Evolutionary conservation across 108 stramenopile species (phyloP).

Genomic region (Conticribra weissflogii): DNA sequence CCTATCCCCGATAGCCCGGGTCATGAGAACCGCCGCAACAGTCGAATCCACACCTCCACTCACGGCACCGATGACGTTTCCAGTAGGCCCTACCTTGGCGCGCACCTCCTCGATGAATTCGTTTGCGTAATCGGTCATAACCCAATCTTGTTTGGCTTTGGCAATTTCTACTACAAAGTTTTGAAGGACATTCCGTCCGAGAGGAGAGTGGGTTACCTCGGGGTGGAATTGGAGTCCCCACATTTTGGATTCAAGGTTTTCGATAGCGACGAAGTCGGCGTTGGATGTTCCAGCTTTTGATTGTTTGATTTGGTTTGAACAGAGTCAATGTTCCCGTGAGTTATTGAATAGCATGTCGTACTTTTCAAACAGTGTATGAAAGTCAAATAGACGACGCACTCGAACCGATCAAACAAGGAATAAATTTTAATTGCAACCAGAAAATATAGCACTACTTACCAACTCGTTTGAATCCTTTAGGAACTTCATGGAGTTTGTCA

Average conservation of each 20-base stretch:
- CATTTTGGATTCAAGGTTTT: conserved; percentile 76
- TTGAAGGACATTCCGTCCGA: conserved; percentile 82
- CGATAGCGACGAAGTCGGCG: conserved; percentile 93
- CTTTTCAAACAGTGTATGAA: conserved; percentile 18
- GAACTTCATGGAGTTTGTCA: conserved; percentile 91
- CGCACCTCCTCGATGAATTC: conserved; percentile 93
- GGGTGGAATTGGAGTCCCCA: conserved; percentile 99
- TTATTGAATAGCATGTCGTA: too few relatives aligned
- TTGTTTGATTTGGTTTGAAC: too few relatives aligned
- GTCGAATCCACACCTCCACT: conserved; percentile 99
- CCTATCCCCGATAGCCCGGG: conserved; percentile 93
- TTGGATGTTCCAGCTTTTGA: conserved; percentile 83
- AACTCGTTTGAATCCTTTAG: conserved; percentile 89
- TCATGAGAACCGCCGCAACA: conserved; percentile 97
- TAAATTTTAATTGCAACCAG: neutral
- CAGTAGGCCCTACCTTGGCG: conserved; percentile 82
- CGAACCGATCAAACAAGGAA: neutral
- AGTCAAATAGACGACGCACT: neutral
- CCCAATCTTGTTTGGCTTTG: conserved; percentile 91
- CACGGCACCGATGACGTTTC: conserved; percentile 98
- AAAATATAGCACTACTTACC: conserved; percentile 59
- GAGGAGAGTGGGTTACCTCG: conserved; percentile 95
- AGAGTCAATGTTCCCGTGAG: too few relatives aligned
- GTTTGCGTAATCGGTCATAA: conserved; percentile 96
- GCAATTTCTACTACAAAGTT: conserved; percentile 94